phyloP scores from a whole-genome alignment of 345 rosid species.

The Carallia pectinifolia region DNA sequence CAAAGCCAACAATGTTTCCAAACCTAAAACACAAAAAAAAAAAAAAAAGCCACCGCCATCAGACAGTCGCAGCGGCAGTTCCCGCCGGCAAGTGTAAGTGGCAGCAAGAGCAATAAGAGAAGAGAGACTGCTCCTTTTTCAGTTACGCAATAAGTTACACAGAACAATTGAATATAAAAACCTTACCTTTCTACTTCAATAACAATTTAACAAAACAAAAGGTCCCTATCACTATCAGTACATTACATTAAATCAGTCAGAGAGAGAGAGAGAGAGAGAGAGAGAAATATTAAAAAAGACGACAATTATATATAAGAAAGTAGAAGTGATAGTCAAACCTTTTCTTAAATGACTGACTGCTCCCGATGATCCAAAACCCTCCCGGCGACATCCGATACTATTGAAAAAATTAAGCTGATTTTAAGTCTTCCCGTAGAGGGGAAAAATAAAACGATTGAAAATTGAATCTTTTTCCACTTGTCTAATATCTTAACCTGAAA shows the following conservation, averaged over 20 bases:
- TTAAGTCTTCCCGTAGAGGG: neutral
- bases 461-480: conserved; percentile 16
- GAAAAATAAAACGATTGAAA: conserved; percentile 1
- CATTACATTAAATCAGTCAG: neutral
- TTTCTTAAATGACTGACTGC: conserved; percentile 20
- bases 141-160: conserved; percentile 15
- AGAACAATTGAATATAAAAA: no score
- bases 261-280: neutral
- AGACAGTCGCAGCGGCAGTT: no score
- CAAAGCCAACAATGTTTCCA: no score
- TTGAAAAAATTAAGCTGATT: conserved; percentile 24
- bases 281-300: neutral
- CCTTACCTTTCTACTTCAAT: no score
- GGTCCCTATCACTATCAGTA: conserved; percentile 11
- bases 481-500: conserved; percentile 26
- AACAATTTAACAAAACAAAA: no score
- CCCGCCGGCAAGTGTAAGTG: no score
- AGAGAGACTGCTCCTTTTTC: conserved; percentile 18
- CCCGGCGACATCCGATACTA: no score
- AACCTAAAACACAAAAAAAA: no score
- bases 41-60: no score
- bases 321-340: conserved; percentile 29
- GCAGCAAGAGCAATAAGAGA: neutral
- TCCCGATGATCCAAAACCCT: conserved; percentile 21
- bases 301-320: conserved; percentile 6